phyloP scores from a whole-genome alignment of 768 basidiomycete species.

The Chiua virens region DNA sequence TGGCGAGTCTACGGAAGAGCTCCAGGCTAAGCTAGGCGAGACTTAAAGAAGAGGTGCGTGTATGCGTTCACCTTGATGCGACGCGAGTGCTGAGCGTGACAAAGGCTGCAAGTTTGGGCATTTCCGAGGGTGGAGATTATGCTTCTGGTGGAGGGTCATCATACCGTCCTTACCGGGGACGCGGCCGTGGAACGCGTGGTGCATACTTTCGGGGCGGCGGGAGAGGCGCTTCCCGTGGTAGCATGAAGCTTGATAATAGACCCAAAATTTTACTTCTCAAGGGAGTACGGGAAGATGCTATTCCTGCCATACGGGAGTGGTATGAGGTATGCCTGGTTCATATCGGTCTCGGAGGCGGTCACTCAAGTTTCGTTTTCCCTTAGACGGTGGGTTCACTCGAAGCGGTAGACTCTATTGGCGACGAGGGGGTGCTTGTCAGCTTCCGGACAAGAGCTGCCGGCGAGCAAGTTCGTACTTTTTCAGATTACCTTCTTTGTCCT shows the following conservation, averaged over 20 bases:
- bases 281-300: constrained; percentile 53
- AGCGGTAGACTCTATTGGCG: constrained; percentile 52
- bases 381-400: constrained; percentile 75
- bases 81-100: constrained; percentile 6
- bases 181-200: constrained; percentile 57
- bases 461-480: constrained; percentile 60
- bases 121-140: constrained; percentile 48
- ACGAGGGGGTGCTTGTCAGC: constrained; percentile 59
- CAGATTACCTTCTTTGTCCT: constrained; percentile 3
- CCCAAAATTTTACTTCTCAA: constrained; percentile 79
- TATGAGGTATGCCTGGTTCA: constrained; percentile 58
- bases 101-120: constrained; percentile 75
- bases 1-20: constrained; percentile 60
- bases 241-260: constrained; percentile 89
- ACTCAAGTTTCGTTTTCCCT: constrained; percentile 6
- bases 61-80: background rate
- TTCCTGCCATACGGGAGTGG: constrained; percentile 74
- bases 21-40: constrained; percentile 74
- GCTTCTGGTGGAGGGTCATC: constrained; percentile 36
- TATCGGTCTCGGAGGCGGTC: background rate
- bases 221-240: constrained; percentile 67
- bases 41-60: constrained; percentile 74
- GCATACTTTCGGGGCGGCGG: constrained; percentile 58
- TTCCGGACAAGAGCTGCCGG: constrained; percentile 75
- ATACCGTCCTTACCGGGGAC: constrained; percentile 70